These are phyloP conservation scores for Jacaranda copaia DNA, from an alignment of 257 asterid genomes.

Conservation along the genomic window DNA sequence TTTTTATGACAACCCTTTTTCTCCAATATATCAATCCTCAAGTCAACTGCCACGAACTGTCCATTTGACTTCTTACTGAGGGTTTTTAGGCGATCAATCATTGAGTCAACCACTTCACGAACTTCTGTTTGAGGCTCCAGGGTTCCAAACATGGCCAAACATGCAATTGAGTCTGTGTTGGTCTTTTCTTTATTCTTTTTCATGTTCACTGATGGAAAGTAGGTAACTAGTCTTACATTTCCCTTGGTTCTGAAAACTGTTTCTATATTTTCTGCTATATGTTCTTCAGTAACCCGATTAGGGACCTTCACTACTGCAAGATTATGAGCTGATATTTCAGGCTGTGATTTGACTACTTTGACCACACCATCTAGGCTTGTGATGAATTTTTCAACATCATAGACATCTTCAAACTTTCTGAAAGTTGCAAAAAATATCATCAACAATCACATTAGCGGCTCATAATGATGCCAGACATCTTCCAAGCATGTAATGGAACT, in stretches of 20 bases:
- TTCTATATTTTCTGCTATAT: slow-evolving; percentile 71
- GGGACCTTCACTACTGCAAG: slow-evolving; percentile 90
- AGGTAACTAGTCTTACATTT: slow-evolving; percentile 79
- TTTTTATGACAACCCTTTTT: slow-evolving; percentile 77
- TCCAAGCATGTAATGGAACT: neutral
- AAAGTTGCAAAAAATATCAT: slow-evolving; percentile 32
- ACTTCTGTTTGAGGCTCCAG: slow-evolving; percentile 81
- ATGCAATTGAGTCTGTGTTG: slow-evolving; percentile 69
- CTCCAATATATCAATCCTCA: slow-evolving; percentile 87
- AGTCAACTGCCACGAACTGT: slow-evolving; percentile 86
- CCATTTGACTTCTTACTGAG: slow-evolving; percentile 82
- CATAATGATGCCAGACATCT: neutral
- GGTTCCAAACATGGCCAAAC: slow-evolving; percentile 93
- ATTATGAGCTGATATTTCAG: slow-evolving; percentile 64
- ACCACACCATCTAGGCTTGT: slow-evolving; percentile 77
- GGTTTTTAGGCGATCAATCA: slow-evolving; percentile 78
- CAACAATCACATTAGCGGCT: slow-evolving; percentile 4
- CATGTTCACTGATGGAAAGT: slow-evolving; percentile 94
- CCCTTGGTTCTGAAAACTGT: slow-evolving; percentile 78
- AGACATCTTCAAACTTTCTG: slow-evolving; percentile 78
- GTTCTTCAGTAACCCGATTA: slow-evolving; percentile 76
- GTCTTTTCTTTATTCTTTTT: slow-evolving; percentile 65
- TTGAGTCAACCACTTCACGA: slow-evolving; percentile 85
- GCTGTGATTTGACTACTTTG: slow-evolving; percentile 72
- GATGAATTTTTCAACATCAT: slow-evolving; percentile 68